phyloP scores from a whole-genome alignment of 1,284 basidiomycete genomes.

The Tetrapyrgos nigripes region DNA sequence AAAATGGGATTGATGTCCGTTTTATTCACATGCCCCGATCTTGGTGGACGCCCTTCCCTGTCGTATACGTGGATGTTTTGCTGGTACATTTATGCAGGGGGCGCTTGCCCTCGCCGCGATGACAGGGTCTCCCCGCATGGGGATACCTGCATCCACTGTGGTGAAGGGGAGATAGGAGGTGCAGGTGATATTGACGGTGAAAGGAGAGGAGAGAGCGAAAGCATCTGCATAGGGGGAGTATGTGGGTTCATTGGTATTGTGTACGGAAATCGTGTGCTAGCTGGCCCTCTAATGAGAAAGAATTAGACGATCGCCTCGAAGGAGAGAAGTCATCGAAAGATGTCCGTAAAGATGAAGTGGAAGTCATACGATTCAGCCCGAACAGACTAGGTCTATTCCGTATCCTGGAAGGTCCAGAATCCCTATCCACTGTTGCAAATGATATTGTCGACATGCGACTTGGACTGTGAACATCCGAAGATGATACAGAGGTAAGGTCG shows the following conservation, averaged over 20 bases:
- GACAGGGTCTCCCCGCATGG: constrained; percentile 46
- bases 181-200: constrained; percentile 65
- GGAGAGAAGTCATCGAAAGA: constrained; percentile 76
- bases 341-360: constrained; percentile 75
- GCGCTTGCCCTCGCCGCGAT: constrained; percentile 44
- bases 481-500: constrained; percentile 85
- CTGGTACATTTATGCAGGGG: constrained; percentile 50
- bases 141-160: constrained; percentile 60
- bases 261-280: constrained; percentile 79
- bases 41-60: constrained; percentile 55
- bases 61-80: constrained; percentile 40
- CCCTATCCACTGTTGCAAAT: constrained; percentile 81
- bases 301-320: constrained; percentile 81
- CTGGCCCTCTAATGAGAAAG: constrained; percentile 82
- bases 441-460: constrained; percentile 76
- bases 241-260: constrained; percentile 71
- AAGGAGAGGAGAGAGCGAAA: constrained; percentile 70
- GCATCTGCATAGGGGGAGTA: constrained; percentile 70
- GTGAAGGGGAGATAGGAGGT: constrained; percentile 63
- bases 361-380: constrained; percentile 75
- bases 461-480: constrained; percentile 80
- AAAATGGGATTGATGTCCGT: constrained; percentile 88
- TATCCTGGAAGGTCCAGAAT: constrained; percentile 78
- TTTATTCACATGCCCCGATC: constrained; percentile 51
- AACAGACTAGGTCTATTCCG: constrained; percentile 65